These are phyloP conservation scores for Lomentospora prolificans DNA, from an alignment of 2,329 filamentous ascomycete species.

Conservation along the genomic window DNA sequence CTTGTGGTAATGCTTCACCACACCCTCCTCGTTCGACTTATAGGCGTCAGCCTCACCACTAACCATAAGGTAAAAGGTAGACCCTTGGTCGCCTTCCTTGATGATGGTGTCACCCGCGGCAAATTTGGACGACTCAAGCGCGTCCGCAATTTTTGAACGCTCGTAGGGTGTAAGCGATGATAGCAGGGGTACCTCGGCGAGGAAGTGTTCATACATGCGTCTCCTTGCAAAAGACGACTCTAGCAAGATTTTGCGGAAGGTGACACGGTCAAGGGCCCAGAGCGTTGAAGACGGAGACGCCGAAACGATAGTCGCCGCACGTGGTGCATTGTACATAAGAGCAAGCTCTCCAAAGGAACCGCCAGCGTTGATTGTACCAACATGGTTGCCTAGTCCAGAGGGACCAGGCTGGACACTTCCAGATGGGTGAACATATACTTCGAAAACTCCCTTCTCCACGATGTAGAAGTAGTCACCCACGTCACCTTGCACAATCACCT, in stretches of 20 bases:
- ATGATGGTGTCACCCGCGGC: constrained; percentile 75
- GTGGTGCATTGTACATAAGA: constrained; percentile 96
- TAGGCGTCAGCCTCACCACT: constrained; percentile 77
- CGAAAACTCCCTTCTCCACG: constrained; percentile 82
- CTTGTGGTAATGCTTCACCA: constrained; percentile 75
- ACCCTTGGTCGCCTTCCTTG: constrained; percentile 78
- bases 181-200: constrained; percentile 86
- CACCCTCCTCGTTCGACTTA: constrained; percentile 60
- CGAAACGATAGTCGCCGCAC: constrained; percentile 86
- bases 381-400: constrained; percentile 74
- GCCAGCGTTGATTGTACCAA: constrained; percentile 72
- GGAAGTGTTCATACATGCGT: constrained; percentile 93
- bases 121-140: constrained; percentile 84
- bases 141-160: constrained; percentile 93
- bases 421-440: constrained; percentile 75
- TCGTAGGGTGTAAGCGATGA: constrained; percentile 81
- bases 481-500: constrained; percentile 93
- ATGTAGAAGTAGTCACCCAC: constrained; percentile 97
- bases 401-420: constrained; percentile 71
- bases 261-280: constrained; percentile 91
- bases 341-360: constrained; percentile 95
- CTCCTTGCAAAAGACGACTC: constrained; percentile 93
- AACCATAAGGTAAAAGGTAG: constrained; percentile 87
- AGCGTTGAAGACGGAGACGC: constrained; percentile 69
- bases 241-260: constrained; percentile 96